A percentile compares a stretch with the other conserved stretches of the same genome.
These are phyloP conservation scores for Termitomyces sp. DNA, from an alignment of 768 basidiomycete species.

Conservation along the genomic window DNA sequence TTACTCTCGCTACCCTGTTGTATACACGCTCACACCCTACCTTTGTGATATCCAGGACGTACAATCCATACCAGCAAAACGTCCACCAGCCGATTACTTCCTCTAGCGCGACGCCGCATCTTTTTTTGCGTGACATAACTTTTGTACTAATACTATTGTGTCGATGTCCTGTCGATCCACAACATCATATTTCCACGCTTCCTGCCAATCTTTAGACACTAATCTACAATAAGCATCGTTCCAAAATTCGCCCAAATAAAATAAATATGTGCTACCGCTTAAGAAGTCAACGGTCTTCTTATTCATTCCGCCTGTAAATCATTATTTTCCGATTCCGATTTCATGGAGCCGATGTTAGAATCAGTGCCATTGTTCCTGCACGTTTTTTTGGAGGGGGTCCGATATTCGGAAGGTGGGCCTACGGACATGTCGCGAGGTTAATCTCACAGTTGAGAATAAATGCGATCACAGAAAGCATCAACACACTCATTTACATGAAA, in stretches of 20 bases:
- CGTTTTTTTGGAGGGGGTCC: neutral
- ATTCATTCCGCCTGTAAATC: neutral
- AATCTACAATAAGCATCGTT: neutral
- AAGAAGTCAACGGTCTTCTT: neutral
- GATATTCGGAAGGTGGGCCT: neutral
- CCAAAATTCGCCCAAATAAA: neutral
- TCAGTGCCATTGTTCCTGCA: neutral
- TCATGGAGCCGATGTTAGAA: neutral
- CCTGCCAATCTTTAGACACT: neutral
- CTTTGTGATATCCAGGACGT: conserved; percentile 54
- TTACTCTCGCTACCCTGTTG: neutral
- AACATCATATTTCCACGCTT: neutral
- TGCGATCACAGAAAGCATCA: neutral
- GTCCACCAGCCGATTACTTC: conserved; percentile 88
- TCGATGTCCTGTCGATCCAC: neutral
- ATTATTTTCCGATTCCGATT: neutral
- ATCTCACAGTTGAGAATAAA: neutral
- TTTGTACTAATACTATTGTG: conserved; percentile 8
- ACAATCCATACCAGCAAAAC: conserved; percentile 76
- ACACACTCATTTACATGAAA: too few relatives aligned
- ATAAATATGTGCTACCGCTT: neutral
- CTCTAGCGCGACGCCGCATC: conserved; percentile 37
- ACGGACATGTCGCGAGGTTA: neutral
- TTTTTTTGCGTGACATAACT: neutral
- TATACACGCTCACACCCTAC: neutral